Evolutionary conservation across 495 filamentous ascomycete genomes (phyloP).

Genomic region (Alectoria sarmentosa): DNA sequence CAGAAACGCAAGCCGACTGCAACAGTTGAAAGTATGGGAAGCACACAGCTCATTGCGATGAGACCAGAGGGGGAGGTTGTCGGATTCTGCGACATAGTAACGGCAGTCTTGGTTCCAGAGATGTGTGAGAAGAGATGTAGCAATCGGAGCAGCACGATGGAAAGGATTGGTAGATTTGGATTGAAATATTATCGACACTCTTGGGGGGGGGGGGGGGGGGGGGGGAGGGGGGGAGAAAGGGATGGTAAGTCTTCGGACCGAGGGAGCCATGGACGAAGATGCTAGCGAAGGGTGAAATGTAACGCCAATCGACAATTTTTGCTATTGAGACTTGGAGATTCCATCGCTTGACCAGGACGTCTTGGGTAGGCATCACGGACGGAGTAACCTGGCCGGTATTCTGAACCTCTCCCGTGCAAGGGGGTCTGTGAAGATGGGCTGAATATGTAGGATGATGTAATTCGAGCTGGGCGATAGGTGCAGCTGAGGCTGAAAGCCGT

Average conservation of each 20-base stretch:
- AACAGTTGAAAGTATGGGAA: not conserved
- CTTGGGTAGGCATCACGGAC: no score
- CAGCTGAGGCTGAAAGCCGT: no score
- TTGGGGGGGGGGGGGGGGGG: no score
- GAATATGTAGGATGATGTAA: no score
- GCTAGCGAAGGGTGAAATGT: not conserved
- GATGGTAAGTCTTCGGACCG: no score
- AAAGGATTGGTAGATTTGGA: not conserved
- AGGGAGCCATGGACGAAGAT: not conserved
- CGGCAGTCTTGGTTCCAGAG: not conserved
- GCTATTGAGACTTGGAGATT: no score
- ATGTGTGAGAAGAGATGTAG: not conserved
- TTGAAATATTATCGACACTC: no score
- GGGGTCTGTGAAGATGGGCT: no score
- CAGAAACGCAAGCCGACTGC: not conserved
- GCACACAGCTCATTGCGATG: not conserved
- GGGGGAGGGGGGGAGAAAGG: no score
- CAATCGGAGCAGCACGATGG: not conserved
- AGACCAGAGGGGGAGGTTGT: not conserved
- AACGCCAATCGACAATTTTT: no score
- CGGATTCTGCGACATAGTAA: not conserved
- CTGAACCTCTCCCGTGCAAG: not conserved
- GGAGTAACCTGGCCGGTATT: not conserved
- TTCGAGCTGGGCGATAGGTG: no score
- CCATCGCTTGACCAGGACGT: no score